phyloP scores from a whole-genome alignment of 2,329 filamentous ascomycete genomes.

The Ophiocordyceps sinensis region DNA sequence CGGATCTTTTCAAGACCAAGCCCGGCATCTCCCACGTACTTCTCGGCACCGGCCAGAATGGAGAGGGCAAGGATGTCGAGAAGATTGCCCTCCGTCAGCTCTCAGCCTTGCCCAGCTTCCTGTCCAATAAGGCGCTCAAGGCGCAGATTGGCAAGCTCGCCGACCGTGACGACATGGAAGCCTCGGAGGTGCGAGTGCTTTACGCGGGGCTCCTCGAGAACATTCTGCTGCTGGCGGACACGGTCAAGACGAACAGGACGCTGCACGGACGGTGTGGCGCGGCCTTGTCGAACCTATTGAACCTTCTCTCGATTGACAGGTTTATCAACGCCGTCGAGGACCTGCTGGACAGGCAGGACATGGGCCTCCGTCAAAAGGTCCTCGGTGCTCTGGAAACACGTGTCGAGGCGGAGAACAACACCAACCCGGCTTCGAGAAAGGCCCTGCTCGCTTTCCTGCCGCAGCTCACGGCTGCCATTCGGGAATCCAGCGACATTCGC shows the following conservation, averaged over 20 bases:
- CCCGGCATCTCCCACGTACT: constrained; percentile 59
- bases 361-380: constrained; percentile 65
- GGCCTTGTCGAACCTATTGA: constrained; percentile 65
- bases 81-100: constrained; percentile 40
- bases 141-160: constrained; percentile 40
- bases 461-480: constrained; percentile 62
- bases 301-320: constrained; percentile 71
- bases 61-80: constrained; percentile 30
- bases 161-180: constrained; percentile 49
- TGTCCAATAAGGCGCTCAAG: constrained; percentile 43
- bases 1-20: constrained; percentile 62
- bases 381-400: constrained; percentile 68
- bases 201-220: constrained; percentile 56
- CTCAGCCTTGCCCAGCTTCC: constrained; percentile 39
- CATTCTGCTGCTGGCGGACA: constrained; percentile 50
- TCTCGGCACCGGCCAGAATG: constrained; percentile 41
- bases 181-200: constrained; percentile 50
- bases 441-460: constrained; percentile 68
- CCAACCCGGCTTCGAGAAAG: constrained; percentile 51
- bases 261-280: constrained; percentile 49
- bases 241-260: constrained; percentile 39
- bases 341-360: constrained; percentile 61
- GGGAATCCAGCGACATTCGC: constrained; percentile 53
- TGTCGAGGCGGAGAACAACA: constrained; percentile 57
- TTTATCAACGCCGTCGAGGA: constrained; percentile 80